A percentile compares a stretch with the other conserved stretches of the same genome.
These are phyloP conservation scores for Phyllosticta capitalensis DNA, from an alignment of 2,329 filamentous ascomycete species.

Conservation along the genomic window DNA sequence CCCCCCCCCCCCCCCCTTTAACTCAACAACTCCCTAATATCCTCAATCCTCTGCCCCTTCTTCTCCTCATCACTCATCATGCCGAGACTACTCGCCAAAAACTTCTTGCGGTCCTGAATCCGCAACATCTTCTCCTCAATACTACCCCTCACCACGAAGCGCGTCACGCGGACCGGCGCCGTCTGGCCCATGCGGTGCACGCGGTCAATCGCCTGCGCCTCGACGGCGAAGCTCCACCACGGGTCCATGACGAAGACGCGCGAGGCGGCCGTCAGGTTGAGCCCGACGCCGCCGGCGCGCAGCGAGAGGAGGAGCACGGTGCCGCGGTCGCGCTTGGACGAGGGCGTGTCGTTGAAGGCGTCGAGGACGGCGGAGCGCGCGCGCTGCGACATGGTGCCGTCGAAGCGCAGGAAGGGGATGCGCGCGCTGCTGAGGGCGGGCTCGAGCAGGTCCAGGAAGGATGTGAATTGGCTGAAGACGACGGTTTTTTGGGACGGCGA, in stretches of 20 bases:
- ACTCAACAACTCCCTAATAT: constrained; percentile 83
- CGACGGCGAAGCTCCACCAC: constrained; percentile 97
- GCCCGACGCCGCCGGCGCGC: constrained; percentile 81
- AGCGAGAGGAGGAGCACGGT: constrained; percentile 74
- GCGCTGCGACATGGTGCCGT: constrained; percentile 84
- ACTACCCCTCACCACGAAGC: constrained; percentile 82
- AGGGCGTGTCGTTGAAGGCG: constrained; percentile 47
- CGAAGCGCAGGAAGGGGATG: constrained; percentile 76
- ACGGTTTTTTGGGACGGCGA: constrained; percentile 73
- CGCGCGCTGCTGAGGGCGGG: constrained; percentile 63
- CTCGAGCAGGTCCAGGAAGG: constrained; percentile 85
- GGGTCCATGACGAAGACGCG: constrained; percentile 99
- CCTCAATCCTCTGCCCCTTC: constrained; percentile 79
- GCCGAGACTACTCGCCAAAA: constrained; percentile 87
- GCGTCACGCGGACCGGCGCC: constrained; percentile 70
- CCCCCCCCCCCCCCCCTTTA: too few species aligned
- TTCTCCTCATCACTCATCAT: constrained; percentile 96
- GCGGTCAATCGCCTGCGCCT: constrained; percentile 94
- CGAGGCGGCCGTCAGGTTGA: constrained; percentile 83
- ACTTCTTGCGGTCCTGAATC: constrained; percentile 93
- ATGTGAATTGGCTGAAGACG: constrained; percentile 95
- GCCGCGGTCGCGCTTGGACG: constrained; percentile 42
- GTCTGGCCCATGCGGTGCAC: constrained; percentile 96
- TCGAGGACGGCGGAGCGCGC: constrained; percentile 66
- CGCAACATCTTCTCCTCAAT: constrained; percentile 93